These are phyloP conservation scores for Diaporthe citri DNA, from an alignment of 2,329 filamentous ascomycete genomes.

Conservation along the genomic window DNA sequence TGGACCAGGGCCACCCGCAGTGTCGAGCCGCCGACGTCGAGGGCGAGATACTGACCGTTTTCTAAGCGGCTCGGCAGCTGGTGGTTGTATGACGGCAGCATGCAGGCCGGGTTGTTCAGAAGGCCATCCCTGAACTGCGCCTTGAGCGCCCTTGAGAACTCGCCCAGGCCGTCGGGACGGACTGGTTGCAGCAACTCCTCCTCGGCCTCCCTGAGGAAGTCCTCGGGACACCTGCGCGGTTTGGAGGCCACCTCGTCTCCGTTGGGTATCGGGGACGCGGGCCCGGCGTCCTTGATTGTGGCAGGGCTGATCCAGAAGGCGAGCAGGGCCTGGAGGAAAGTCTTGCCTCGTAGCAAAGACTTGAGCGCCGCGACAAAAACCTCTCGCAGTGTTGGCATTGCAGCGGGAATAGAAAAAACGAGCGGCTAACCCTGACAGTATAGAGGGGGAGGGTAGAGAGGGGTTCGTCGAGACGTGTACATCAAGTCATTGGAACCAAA, in stretches of 20 bases:
- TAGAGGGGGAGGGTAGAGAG: constrained; percentile 27
- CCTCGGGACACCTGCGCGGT: constrained; percentile 52
- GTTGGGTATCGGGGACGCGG: constrained; percentile 17
- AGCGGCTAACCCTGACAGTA: constrained; percentile 60
- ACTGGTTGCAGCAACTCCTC: constrained; percentile 62
- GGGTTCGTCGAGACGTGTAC: constrained; percentile 20
- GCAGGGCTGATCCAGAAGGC: constrained; percentile 65
- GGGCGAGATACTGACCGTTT: constrained; percentile 69
- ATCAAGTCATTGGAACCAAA: constrained; percentile 42
- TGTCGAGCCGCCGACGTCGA: constrained; percentile 79
- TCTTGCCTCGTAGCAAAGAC: constrained; percentile 70
- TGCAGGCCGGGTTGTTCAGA: constrained; percentile 66
- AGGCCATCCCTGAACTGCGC: constrained; percentile 67
- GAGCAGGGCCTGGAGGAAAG: constrained; percentile 68
- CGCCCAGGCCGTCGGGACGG: constrained; percentile 57
- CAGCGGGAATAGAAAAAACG: constrained; percentile 54
- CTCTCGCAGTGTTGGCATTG: constrained; percentile 69
- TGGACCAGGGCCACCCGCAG: constrained; percentile 74
- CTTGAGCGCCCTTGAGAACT: constrained; percentile 64
- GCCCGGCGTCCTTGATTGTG: constrained; percentile 46
- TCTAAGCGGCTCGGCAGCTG: constrained; percentile 73
- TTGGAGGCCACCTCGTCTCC: constrained; percentile 42
- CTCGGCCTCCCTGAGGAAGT: constrained; percentile 71
- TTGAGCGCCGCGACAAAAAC: constrained; percentile 68
- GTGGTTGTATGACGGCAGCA: constrained; percentile 76